A percentile compares a stretch with the other conserved stretches of the same genome.
These are phyloP conservation scores for Calonectria pseudoreteaudii DNA, from an alignment of 2,329 filamentous ascomycete species.

Conservation along the genomic window DNA sequence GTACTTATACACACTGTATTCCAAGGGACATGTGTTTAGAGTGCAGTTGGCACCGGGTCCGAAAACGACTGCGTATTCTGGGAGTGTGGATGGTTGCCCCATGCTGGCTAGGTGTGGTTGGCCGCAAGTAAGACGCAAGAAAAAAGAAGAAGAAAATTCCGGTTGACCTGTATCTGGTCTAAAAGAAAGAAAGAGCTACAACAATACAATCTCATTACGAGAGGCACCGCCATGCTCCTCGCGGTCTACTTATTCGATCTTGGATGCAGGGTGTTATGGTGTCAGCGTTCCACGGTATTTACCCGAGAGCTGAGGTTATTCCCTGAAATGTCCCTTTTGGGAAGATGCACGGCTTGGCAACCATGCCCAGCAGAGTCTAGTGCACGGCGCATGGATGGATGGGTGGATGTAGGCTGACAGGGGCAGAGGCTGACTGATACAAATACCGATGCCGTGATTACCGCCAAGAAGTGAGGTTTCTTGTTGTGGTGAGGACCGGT, in stretches of 20 bases:
- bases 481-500: background rate
- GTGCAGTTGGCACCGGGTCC: slow-evolving; percentile 1
- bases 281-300: background rate
- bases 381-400: background rate
- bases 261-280: background rate
- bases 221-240: too few species aligned
- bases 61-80: background rate
- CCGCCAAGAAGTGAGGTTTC: background rate
- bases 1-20: slow-evolving; percentile 55
- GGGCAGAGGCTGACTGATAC: background rate
- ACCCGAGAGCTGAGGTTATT: background rate
- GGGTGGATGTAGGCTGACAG: background rate
- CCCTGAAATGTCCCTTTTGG: background rate
- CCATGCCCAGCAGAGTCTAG: background rate
- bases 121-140: background rate
- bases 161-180: background rate
- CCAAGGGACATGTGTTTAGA: background rate
- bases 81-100: background rate
- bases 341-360: slow-evolving; percentile 14
- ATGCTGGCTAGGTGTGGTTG: background rate
- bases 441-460: background rate
- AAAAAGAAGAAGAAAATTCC: background rate
- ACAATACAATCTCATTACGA: background rate
- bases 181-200: background rate
- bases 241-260: background rate